Conservation (phyloP, 2,329 filamentous ascomycete genomes). For the Fusarium stilboides region DNA sequence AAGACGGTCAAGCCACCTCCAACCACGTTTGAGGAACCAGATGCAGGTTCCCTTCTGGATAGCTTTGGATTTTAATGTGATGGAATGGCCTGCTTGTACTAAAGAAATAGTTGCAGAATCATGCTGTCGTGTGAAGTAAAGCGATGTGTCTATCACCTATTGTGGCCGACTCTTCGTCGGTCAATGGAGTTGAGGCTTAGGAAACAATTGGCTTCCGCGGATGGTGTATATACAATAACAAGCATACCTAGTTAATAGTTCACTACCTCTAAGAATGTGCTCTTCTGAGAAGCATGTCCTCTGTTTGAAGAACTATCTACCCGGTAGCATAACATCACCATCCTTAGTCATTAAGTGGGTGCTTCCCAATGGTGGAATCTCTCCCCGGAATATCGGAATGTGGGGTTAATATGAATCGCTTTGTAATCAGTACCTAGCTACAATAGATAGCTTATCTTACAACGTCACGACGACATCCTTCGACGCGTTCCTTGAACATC, state of each 20-base stretch:
- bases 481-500: slow-evolving; percentile 9
- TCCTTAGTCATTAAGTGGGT: no score
- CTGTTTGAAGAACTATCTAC: background rate
- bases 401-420: slow-evolving; percentile 10
- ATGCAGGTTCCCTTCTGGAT: slow-evolving; percentile 88
- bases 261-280: background rate
- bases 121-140: background rate
- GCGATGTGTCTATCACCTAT: background rate
- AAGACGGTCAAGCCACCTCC: slow-evolving; percentile 71
- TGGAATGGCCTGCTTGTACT: background rate
- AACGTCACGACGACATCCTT: slow-evolving; percentile 12
- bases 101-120: background rate
- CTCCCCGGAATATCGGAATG: slow-evolving; percentile 4
- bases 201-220: background rate
- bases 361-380: background rate
- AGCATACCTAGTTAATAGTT: background rate
- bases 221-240: background rate
- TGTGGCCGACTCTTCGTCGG: background rate
- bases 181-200: slow-evolving; percentile 4
- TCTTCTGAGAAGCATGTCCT: background rate
- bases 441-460: background rate
- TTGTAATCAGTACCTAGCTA: slow-evolving; percentile 10
- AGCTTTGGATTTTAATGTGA: slow-evolving; percentile 86
- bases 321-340: background rate
- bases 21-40: slow-evolving; percentile 92